Conservation (phyloP, 495 filamentous ascomycete genomes). For the Achaetomiella virescens region DNA sequence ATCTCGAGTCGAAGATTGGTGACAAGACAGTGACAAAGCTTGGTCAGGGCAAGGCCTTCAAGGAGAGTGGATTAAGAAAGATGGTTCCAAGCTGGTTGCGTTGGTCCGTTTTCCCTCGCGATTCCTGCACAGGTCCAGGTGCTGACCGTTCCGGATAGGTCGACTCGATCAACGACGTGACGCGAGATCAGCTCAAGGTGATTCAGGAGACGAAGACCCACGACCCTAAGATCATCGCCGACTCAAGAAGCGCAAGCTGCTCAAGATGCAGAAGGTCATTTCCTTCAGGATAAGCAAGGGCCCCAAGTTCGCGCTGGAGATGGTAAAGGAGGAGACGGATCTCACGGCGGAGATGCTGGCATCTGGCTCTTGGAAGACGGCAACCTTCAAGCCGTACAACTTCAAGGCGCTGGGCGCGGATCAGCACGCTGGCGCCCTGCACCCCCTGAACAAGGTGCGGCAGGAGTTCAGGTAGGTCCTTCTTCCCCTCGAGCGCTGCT, state of each 20-base stretch:
- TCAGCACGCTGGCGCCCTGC: conserved; percentile 75
- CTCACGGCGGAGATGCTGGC: conserved; percentile 88
- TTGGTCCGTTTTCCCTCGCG: conserved; percentile 12
- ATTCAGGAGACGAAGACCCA: conserved; percentile 63
- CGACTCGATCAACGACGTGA: conserved; percentile 70
- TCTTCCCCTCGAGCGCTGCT: background rate
- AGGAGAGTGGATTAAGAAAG: conserved; percentile 88
- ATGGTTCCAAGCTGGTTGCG: conserved; percentile 38
- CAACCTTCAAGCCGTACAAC: conserved; percentile 92
- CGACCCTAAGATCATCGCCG: conserved; percentile 65
- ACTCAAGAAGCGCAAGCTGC: conserved; percentile 87
- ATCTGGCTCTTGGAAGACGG: conserved; percentile 74
- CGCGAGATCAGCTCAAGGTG: conserved; percentile 61
- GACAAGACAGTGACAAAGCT: conserved; percentile 81
- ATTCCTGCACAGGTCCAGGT: background rate
- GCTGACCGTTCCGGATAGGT: conserved; percentile 34
- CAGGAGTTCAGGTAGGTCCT: conserved; percentile 60
- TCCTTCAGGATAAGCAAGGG: conserved; percentile 79
- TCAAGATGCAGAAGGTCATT: conserved; percentile 75
- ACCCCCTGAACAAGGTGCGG: conserved; percentile 92
- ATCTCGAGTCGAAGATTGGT: conserved; percentile 66
- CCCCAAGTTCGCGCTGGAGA: conserved; percentile 73
- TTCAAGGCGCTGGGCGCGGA: conserved; percentile 84
- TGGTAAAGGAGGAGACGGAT: conserved; percentile 91
- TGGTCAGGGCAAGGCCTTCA: conserved; percentile 94